Base-by-base conservation (phyloP, 805 yeast species). In the Starmerella powellii region DNA sequence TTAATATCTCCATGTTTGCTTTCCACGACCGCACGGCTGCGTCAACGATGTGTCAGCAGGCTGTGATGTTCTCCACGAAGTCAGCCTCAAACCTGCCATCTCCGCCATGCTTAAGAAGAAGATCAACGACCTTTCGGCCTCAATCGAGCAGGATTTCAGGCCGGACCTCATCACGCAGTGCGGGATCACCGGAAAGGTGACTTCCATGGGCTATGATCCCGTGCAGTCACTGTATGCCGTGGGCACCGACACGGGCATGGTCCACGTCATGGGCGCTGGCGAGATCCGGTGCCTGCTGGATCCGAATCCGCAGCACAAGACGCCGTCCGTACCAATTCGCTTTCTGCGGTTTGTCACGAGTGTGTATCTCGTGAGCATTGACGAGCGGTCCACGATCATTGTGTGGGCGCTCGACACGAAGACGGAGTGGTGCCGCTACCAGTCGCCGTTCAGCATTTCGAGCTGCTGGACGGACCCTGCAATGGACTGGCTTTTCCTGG, bases 201-300 rank as follows among this genome's bases (percentile, higher is more conserved):
- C 74, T 28, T 75, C 83, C 0, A 57, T 76, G 31, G 93, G 91
- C 0, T 82, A 70, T 61, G 97, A 91, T 58, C 94, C 94, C 3
- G 77, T 83, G 1, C 98, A 91, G 60, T 75, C 91, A 41, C 67
- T 91, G 21, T 61, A 86, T 53, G 96, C 95, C 0, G 64, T 85
- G 0, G 79, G 86, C 2, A 85, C 95, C 0, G 76, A 70, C 29
- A 56, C 63, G 6, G 83, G 86, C 31, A 74, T 74, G 34, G 67
- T 91, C 13, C 78, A 82, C 49, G 79, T 91, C 4, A 79, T 76
- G 56, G 98, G 97, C 1, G 88, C 81, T 55, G 76, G 78, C 32
- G 76, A 80, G 41, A 94, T 86, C 80, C 80, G 48, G 80, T 74
- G 12, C 73, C 72, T 8, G 68, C 41, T 86, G 50, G 71, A 71